Conservation (phyloP, 345 rosid genomes). For the Gossypium sturtianum region DNA sequence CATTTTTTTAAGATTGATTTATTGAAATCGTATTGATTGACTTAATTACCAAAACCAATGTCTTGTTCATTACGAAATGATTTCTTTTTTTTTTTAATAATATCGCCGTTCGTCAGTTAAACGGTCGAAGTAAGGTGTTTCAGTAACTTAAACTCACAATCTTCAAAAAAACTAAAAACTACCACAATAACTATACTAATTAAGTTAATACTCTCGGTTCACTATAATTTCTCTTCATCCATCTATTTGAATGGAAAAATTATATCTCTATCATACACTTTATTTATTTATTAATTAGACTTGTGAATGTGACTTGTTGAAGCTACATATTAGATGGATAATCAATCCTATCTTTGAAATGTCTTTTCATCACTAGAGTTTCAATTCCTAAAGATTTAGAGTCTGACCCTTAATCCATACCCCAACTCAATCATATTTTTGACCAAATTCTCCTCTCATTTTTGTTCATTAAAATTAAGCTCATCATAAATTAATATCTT, state of each 20-base stretch:
- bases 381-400: conserved; percentile 10
- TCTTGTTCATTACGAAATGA: too few species aligned
- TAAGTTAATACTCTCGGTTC: too few species aligned
- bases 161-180: too few species aligned
- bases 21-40: too few species aligned
- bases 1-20: too few species aligned
- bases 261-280: neutral
- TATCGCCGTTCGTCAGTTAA: fast-evolving
- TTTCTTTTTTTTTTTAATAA: too few species aligned
- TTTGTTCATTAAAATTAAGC: neutral
- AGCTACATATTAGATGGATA: neutral
- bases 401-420: conserved; percentile 10
- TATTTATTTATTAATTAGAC: neutral
- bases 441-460: neutral
- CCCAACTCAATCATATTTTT: neutral
- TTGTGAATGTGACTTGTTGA: neutral
- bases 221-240: too few species aligned
- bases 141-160: too few species aligned
- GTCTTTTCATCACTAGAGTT: conserved; percentile 10
- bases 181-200: too few species aligned
- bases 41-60: too few species aligned
- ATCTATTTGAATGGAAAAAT: too few species aligned
- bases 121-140: too few species aligned
- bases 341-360: neutral
- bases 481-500: neutral